Evolutionary conservation across 441 rosid genomes (phyloP).

Genomic region (Manihot esculenta): DNA sequence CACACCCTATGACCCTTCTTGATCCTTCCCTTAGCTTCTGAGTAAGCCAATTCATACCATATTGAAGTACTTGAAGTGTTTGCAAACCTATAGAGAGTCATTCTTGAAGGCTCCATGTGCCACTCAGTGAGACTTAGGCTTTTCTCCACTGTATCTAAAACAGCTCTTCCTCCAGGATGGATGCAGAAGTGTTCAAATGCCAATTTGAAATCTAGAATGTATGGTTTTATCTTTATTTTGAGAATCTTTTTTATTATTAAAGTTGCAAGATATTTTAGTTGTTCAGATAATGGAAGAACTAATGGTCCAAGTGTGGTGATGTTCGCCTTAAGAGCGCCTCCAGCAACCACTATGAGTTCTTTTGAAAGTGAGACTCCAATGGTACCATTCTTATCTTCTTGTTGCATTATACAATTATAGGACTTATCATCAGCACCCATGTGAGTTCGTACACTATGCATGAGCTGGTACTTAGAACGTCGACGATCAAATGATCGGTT

Average conservation of each 20-base stretch:
- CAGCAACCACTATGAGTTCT: constrained; percentile 67
- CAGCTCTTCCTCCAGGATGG: constrained; percentile 80
- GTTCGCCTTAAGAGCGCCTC: constrained; percentile 70
- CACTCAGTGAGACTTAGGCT: constrained; percentile 56
- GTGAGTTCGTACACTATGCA: constrained; percentile 64
- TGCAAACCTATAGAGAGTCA: constrained; percentile 75
- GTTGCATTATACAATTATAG: constrained; percentile 60
- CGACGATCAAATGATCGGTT: constrained; percentile 50
- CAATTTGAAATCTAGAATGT: constrained; percentile 63
- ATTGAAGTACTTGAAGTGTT: constrained; percentile 81
- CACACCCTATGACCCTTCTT: constrained; percentile 62
- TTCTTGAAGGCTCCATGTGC: constrained; percentile 82
- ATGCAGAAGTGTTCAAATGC: constrained; percentile 82
- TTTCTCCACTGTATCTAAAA: constrained; percentile 65
- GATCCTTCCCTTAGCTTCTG: constrained; percentile 64
- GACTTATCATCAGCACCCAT: constrained; percentile 65
- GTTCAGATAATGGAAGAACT: constrained; percentile 65
- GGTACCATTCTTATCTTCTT: constrained; percentile 54
- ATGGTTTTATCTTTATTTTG: constrained; percentile 48
- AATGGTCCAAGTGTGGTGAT: constrained; percentile 73
- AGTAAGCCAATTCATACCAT: constrained; percentile 77
- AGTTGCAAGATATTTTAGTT: constrained; percentile 49
- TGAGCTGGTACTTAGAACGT: constrained; percentile 61
- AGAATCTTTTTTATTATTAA: constrained; percentile 48
- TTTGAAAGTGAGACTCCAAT: constrained; percentile 61